Percentiles rank a stretch among this genome's conserved stretches.
Conservation (phyloP, 2,329 filamentous ascomycete species). For the Phyllosticta citrichinensis region DNA sequence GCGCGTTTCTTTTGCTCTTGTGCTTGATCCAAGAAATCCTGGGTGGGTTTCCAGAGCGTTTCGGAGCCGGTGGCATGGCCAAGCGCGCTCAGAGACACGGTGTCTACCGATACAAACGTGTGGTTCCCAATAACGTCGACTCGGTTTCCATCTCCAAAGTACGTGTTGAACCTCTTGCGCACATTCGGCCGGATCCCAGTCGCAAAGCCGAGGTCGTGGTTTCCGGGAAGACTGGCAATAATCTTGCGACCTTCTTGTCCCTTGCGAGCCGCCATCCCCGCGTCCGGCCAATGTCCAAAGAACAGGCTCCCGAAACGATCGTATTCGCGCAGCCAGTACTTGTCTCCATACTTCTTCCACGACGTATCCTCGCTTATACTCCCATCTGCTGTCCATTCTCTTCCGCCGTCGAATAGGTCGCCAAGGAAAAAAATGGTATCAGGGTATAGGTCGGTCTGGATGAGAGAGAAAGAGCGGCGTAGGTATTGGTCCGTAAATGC, state of each 20-base stretch:
- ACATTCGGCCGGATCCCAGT: slow-evolving; percentile 72
- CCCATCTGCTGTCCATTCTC: slow-evolving; percentile 74
- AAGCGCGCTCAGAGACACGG: slow-evolving; percentile 74
- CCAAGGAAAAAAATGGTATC: slow-evolving; percentile 87
- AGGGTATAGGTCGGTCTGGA: slow-evolving; percentile 68
- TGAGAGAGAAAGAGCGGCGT: slow-evolving; percentile 65
- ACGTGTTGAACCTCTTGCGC: slow-evolving; percentile 72
- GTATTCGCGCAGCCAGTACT: slow-evolving; percentile 83
- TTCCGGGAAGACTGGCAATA: slow-evolving; percentile 79
- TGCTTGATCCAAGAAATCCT: slow-evolving; percentile 64
- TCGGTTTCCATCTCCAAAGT: slow-evolving; percentile 84
- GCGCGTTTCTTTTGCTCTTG: slow-evolving; percentile 56
- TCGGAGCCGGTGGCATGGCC: slow-evolving; percentile 43
- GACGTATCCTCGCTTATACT: slow-evolving; percentile 50
- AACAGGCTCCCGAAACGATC: slow-evolving; percentile 79
- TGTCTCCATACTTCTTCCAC: slow-evolving; percentile 65
- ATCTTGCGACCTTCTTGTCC: slow-evolving; percentile 64
- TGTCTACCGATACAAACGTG: slow-evolving; percentile 85
- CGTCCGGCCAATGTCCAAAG: slow-evolving; percentile 56
- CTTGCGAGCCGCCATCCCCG: slow-evolving; percentile 42
- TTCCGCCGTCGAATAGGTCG: slow-evolving; percentile 88
- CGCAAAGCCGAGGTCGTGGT: slow-evolving; percentile 90
- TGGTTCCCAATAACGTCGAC: slow-evolving; percentile 92
- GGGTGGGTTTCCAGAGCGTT: slow-evolving; percentile 62
- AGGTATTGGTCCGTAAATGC: slow-evolving; percentile 85